A percentile compares a stretch with the other conserved stretches of the same genome.
phyloP scores from a whole-genome alignment of 1,284 basidiomycete genomes.

The Caloboletus inedulis region DNA sequence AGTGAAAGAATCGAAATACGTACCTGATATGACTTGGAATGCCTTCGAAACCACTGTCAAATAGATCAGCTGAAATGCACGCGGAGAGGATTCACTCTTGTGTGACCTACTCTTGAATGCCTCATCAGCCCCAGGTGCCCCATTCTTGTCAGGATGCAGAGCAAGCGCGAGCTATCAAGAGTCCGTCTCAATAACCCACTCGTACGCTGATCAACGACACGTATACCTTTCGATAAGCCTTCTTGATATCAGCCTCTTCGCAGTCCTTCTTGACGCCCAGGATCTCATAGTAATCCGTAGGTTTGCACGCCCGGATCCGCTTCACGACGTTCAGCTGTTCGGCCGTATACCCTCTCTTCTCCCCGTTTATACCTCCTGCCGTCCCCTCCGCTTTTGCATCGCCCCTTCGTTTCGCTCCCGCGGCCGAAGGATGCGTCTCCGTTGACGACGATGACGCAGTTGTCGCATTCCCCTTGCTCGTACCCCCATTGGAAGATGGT shows the following conservation, averaged over 20 bases:
- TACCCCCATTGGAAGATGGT: slow-evolving; percentile 29
- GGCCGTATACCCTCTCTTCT: slow-evolving; percentile 83
- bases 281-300: slow-evolving; percentile 94
- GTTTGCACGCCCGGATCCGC: slow-evolving; percentile 80
- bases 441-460: slow-evolving; percentile 45
- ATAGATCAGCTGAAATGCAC: slow-evolving; percentile 8
- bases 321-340: slow-evolving; percentile 88
- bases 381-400: slow-evolving; percentile 42
- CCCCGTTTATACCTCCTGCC: slow-evolving; percentile 52
- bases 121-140: slow-evolving; percentile 96
- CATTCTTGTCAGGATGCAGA: slow-evolving; percentile 96
- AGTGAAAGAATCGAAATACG: slow-evolving; percentile 53
- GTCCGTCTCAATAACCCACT: slow-evolving; percentile 16
- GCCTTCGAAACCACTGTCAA: slow-evolving; percentile 93
- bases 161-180: slow-evolving; percentile 77
- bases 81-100: background rate
- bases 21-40: slow-evolving; percentile 89
- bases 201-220: slow-evolving; percentile 1
- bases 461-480: slow-evolving; percentile 31
- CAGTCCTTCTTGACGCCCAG: slow-evolving; percentile 82
- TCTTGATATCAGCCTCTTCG: slow-evolving; percentile 90
- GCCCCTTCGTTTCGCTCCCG: slow-evolving; percentile 58
- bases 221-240: slow-evolving; percentile 91
- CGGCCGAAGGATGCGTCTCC: slow-evolving; percentile 66
- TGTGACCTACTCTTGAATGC: slow-evolving; percentile 89